phyloP scores from a whole-genome alignment of 23 red algal species.

The Gracilariopsis chorda region DNA sequence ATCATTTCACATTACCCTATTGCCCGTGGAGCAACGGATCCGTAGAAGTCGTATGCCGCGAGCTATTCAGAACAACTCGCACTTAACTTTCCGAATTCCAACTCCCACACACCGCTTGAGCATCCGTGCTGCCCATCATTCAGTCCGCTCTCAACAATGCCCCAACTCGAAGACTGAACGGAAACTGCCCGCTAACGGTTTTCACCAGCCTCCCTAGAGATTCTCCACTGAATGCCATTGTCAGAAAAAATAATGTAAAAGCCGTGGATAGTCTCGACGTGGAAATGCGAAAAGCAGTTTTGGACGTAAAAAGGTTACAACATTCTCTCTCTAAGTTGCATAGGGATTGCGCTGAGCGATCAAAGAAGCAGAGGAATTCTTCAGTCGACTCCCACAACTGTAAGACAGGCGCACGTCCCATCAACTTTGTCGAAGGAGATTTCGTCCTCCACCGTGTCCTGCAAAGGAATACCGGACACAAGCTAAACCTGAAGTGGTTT shows the following conservation, averaged over 20 bases:
- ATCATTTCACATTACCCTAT: conserved; percentile 48
- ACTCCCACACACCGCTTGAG: neutral
- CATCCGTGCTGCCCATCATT: neutral
- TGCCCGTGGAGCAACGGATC: conserved; percentile 33
- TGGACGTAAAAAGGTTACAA: neutral
- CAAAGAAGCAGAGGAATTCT: neutral
- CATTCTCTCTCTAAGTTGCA: neutral
- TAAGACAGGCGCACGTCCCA: neutral
- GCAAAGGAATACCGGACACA: too few relatives aligned
- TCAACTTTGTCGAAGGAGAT: conserved; percentile 22
- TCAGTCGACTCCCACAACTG: neutral
- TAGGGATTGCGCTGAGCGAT: neutral
- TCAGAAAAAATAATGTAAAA: neutral
- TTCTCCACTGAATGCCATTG: neutral
- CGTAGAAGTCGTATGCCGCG: neutral
- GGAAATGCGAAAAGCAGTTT: neutral
- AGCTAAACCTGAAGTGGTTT: too few relatives aligned
- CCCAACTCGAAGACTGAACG: neutral
- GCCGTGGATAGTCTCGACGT: too few relatives aligned
- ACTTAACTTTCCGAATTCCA: neutral
- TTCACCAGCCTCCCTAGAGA: neutral
- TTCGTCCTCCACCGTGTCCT: too few relatives aligned
- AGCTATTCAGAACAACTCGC: neutral
- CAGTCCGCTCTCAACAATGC: conserved; percentile 22
- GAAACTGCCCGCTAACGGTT: neutral